These are phyloP conservation scores for Irpex rosettiformis DNA, from an alignment of 1,284 basidiomycete species.

Conservation along the genomic window DNA sequence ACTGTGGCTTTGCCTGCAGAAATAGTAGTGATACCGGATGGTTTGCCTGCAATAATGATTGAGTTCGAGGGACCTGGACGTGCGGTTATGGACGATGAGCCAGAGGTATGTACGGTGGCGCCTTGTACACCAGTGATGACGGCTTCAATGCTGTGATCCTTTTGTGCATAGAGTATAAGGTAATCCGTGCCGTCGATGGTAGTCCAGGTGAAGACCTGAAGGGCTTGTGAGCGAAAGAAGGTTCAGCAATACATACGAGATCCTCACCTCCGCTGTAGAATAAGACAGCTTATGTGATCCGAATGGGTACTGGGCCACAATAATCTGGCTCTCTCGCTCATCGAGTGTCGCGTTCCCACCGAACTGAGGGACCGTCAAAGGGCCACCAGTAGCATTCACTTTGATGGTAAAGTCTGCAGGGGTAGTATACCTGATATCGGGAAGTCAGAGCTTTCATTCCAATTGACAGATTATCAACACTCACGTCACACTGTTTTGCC, in stretches of 20 bases:
- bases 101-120: constrained; percentile 8
- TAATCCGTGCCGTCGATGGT: constrained; percentile 34
- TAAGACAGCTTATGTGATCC: constrained; percentile 33
- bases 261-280: constrained; percentile 40
- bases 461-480: neutral
- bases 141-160: constrained; percentile 33
- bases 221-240: neutral
- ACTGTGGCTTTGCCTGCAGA: constrained; percentile 29
- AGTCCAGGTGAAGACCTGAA: constrained; percentile 34
- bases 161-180: constrained; percentile 34
- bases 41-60: constrained; percentile 31
- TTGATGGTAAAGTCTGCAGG: constrained; percentile 32
- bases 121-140: constrained; percentile 22
- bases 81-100: constrained; percentile 17
- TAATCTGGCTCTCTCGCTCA: constrained; percentile 40
- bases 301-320: constrained; percentile 42
- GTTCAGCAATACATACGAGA: neutral
- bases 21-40: constrained; percentile 33
- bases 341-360: constrained; percentile 33
- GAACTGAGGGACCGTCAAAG: constrained; percentile 33
- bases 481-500: constrained; percentile 35
- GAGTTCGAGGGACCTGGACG: constrained; percentile 12
- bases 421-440: constrained; percentile 6
- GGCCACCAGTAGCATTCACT: constrained; percentile 33
- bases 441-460: neutral